Base-by-base conservation (phyloP, 2,329 filamentous ascomycete species). In the Calonectria naviculata region DNA sequence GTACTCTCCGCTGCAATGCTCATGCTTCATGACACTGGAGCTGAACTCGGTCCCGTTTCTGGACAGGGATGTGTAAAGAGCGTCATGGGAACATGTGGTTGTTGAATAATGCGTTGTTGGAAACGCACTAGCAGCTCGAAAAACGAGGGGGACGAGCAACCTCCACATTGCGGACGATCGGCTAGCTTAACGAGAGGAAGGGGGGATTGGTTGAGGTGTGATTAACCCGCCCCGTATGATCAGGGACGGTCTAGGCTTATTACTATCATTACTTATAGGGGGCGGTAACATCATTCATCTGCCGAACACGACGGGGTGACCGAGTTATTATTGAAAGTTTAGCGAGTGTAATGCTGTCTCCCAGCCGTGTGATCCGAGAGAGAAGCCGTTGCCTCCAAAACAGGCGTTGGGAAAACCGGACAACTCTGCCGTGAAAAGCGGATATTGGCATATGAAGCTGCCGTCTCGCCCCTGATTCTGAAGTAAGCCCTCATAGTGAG, bases 21-120 rank as follows among this genome's bases (percentile, higher is more conserved):
- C 71, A 8, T 67, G 54, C 41, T 78, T 77, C 7, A 83, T 47
- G 24, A 83, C 65, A 70, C 73, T 76, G 1, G 78, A 80, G 65
- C 81, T 83, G 36, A 81, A 83, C 0, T 73, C 63, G 29, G 70
- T 65, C 0, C 78, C 80, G n/a, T 79, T 69, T 28, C 68, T 65
- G 7, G 73, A 49, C 9, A 83, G 75, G 0, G 81, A 81, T 1
- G 77, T 79, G 64, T 80, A 83, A 12, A 83, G 76, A 4, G 73
- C 70, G 60, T 83, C 81, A 4, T 68, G 75, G 1, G 75, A 73
- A 65, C 81, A 83, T 0, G 75, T 65, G 6, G 56, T 36, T 9
- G 74, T 74, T 5, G 62, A 56, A 21, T 78, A 74, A 28, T 66
- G 68, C 24, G 67, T 64, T 1, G 72, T 67, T 44, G 77, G 28